A percentile compares a stretch with the other conserved stretches of the same genome.
Evolutionary conservation across 2,329 filamentous ascomycete genomes (phyloP).

Genomic region (Verticillium alfalfae): DNA sequence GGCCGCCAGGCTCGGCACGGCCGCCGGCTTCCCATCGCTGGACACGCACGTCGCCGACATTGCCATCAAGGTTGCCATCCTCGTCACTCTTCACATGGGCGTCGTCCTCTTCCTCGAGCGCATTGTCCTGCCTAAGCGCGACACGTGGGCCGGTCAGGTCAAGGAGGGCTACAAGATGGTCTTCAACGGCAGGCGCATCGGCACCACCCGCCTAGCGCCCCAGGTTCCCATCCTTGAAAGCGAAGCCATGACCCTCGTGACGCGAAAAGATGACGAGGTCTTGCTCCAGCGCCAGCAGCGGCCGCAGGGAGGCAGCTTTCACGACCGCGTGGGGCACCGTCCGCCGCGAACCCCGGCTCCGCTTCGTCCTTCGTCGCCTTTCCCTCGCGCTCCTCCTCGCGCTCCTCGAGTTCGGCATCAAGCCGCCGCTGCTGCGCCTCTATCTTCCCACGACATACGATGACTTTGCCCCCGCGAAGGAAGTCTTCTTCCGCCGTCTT

Average conservation of each 20-base stretch:
- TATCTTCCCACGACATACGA: not conserved
- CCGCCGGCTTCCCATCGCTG: not conserved
- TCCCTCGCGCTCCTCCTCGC: not conserved
- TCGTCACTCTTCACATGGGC: not conserved
- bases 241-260: not conserved
- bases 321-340: not conserved
- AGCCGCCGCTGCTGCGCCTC: not conserved
- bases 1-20: not conserved
- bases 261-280: no score
- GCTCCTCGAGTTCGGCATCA: not conserved
- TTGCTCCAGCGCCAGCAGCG: not conserved
- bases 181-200: slow-evolving; percentile 1
- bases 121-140: not conserved
- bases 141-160: not conserved
- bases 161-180: slow-evolving; percentile 1
- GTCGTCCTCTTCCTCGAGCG: not conserved
- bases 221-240: not conserved
- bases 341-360: not conserved
- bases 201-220: not conserved
- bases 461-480: not conserved
- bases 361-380: not conserved
- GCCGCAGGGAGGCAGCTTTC: not conserved
- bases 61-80: not conserved
- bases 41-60: not conserved
- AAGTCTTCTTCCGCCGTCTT: slow-evolving; percentile 4